Base-by-base conservation (phyloP, 1,139 yeast species). In the Suhomyces atakaporum region DNA sequence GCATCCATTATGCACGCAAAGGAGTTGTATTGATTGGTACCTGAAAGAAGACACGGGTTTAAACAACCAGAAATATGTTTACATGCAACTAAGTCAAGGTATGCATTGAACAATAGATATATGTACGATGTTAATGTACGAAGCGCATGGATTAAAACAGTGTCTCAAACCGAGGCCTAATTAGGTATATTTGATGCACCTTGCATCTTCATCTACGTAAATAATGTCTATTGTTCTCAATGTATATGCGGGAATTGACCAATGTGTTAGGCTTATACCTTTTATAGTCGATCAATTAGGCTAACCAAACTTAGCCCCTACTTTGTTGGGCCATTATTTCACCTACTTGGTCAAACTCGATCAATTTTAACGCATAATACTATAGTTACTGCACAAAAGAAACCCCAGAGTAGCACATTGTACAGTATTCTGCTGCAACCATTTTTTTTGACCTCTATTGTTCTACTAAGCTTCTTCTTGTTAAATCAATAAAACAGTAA, bases 361-460 rank as follows among this genome's bases (percentile, higher is more conserved):
- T n/a, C n/a, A n/a, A n/a, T n/a, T n/a, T n/a, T n/a, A n/a, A n/a
- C n/a, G n/a, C n/a, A n/a, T n/a, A 25, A 15, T 8, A 9, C 28
- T 5, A 6, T n/a, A 7, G 28, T 11, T 25, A 11, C 19, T 15
- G 13, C 12, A 25, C 19, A 25, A 25, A 14, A 14, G 5, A 5
- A 8, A 7, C 28, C 4, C 6, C 13, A 7, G 6, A 14, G 10
- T 14, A 9, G 5, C 7, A 14, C 28, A 15, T 15, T 4, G 11
- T 27, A 23, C 29, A 28, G 31, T 21, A 18, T 28, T 28, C 31
- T 28, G 31, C 23, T 27, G 10, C 23, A 18, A 10, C 4, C 22
- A 16, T 7, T 9, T 27, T 27, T 16, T 18, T 18, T 12, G 18
- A 12, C n/a, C 15, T 6, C 20, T 18, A 27, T 27, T 27, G 29